These are phyloP conservation scores for Monosporascus ibericus DNA, from an alignment of 2,329 filamentous ascomycete species.

Conservation along the genomic window DNA sequence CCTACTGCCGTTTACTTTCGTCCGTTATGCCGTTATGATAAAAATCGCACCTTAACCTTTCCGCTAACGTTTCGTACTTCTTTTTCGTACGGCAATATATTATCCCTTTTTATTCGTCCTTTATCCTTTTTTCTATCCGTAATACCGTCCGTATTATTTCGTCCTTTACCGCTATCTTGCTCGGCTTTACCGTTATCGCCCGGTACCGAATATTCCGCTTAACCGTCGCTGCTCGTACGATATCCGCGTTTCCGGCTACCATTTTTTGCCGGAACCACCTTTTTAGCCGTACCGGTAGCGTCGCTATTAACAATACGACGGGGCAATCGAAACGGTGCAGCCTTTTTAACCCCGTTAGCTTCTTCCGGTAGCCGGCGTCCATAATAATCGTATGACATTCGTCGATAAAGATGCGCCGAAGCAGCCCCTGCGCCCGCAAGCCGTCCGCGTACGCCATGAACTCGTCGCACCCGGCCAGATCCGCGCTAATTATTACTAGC, in stretches of 20 bases:
- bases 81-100: slow-evolving; percentile 1
- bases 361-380: too few relatives aligned
- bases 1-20: not conserved
- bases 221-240: too few relatives aligned
- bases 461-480: not conserved
- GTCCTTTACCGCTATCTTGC: too few relatives aligned
- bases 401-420: too few relatives aligned
- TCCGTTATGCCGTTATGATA: not conserved
- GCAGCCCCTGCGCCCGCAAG: too few relatives aligned
- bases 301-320: slow-evolving; percentile 1
- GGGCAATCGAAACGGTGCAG: slow-evolving; percentile 1
- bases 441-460: too few relatives aligned
- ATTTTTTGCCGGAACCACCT: not conserved
- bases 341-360: too few relatives aligned
- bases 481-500: too few relatives aligned
- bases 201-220: too few relatives aligned
- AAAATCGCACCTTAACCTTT: not conserved
- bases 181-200: not conserved
- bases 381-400: too few relatives aligned
- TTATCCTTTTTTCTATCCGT: not conserved
- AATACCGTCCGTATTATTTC: too few relatives aligned
- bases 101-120: not conserved
- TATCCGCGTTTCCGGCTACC: not conserved
- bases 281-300: slow-evolving; percentile 1
- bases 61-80: not conserved